Evolutionary conservation across 2,329 filamentous ascomycete genomes (phyloP), one percentile per base, ranked within the genome.

Genomic region (Westerdykella aurantiaca): DNA sequence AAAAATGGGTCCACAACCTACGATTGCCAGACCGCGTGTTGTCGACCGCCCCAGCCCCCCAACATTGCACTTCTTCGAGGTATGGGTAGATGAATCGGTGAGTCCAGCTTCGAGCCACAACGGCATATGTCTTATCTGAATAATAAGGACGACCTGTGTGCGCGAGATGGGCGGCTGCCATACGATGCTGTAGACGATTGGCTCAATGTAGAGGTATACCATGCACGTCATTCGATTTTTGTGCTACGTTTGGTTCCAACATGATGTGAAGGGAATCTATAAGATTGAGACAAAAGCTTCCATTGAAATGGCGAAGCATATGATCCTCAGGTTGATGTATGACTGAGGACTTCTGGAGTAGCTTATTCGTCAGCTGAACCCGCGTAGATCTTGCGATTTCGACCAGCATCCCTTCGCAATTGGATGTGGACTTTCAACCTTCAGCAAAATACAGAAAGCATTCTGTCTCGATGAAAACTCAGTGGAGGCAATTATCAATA

Each of bases 401-500:
- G 17, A 16, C 33, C n/a, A 35, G 33, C 33, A 35, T 18, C 33
- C 33, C 3, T 35, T 35, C 10, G 33, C 33, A 35, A 29, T 38
- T 14, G 23, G 37, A 42, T 37, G 37, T 37, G 40, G 41, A 31
- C 29, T 9, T 12, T 14, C 40, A 16, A 12, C 17, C 33, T 46
- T 34, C 2, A 46, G 43, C 41, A 37, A 23, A 12, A 42, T 50
- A 6, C 34, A 37, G 9, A 37, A 47, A 14, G 23, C 22, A 23
- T 51, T 51, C 25, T 23, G 33, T 23, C 42, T 51, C 7, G 42
- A 49, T 14, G 34, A 37, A 13, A 47, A 39, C n/a, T 45, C 49
- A 3, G 39, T 33, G 21, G 46, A 49, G 37, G 46, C 39, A 7
- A 42, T 51, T n/a, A 17, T 39, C 17, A 48, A 45, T 34, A 49